phyloP scores from a whole-genome alignment of 352 stramenopile genomes.

The Peronosclerospora sorghi region DNA sequence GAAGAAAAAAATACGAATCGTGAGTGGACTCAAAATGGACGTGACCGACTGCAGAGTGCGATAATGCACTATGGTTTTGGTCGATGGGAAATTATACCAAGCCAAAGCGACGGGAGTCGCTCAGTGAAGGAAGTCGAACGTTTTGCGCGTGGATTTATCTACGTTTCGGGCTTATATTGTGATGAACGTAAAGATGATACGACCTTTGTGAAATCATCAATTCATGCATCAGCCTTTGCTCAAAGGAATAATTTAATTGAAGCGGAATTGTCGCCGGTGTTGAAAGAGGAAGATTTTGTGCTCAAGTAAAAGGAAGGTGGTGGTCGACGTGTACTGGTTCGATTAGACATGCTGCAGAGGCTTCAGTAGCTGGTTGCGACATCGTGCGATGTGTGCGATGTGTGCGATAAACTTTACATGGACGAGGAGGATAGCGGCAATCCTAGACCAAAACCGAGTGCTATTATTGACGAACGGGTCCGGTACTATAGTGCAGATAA shows the following conservation, averaged over 20 bases:
- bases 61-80: conserved; percentile 84
- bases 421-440: conserved; percentile 10
- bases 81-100: conserved; percentile 83
- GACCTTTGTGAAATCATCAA: conserved; percentile 70
- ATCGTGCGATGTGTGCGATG: conserved; percentile 50
- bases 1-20: conserved; percentile 54
- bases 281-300: conserved; percentile 85
- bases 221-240: conserved; percentile 45
- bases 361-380: conserved; percentile 49
- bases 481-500: conserved; percentile 60
- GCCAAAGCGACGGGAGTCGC: conserved; percentile 76
- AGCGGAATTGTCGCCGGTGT: conserved; percentile 56
- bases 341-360: conserved; percentile 77
- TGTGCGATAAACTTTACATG: conserved; percentile 44
- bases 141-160: conserved; percentile 82
- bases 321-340: conserved; percentile 70
- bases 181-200: conserved; percentile 72
- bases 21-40: conserved; percentile 81
- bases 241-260: conserved; percentile 67
- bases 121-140: conserved; percentile 72
- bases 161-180: conserved; percentile 70
- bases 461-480: conserved; percentile 67
- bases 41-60: conserved; percentile 71
- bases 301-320: conserved; percentile 78
- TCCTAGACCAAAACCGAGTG: conserved; percentile 19